These are phyloP conservation scores for Thinopyrum elongatum DNA, from an alignment of 176 grass and related monocot genomes.

Conservation along the genomic window DNA sequence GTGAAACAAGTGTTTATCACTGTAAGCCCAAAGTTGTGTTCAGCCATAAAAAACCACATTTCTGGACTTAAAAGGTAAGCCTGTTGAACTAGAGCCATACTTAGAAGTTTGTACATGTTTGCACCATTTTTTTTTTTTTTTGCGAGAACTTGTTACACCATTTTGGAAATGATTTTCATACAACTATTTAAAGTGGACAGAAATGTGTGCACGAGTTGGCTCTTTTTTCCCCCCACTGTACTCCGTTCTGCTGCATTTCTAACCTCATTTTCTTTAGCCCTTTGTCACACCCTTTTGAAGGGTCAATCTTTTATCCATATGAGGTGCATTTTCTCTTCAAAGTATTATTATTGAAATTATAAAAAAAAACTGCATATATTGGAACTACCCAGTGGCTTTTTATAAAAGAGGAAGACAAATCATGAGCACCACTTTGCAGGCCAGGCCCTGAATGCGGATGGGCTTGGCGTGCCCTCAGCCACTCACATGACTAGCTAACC, in stretches of 20 bases:
- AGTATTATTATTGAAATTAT: not conserved
- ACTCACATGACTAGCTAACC: not conserved
- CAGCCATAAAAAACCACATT: slow-evolving; percentile 68
- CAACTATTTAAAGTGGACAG: not conserved
- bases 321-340: not conserved
- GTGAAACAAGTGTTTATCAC: slow-evolving; percentile 86
- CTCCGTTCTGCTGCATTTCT: not conserved
- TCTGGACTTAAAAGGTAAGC: slow-evolving; percentile 54
- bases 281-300: not conserved
- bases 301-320: not conserved
- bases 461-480: not conserved
- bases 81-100: not conserved
- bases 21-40: slow-evolving; percentile 83
- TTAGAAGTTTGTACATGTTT: not conserved
- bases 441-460: not conserved
- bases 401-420: not conserved
- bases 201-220: not conserved
- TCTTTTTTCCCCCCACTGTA: not conserved
- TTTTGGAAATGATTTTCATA: not conserved
- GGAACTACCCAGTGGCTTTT: not conserved
- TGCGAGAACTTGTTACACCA: too few species aligned
- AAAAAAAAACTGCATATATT: not conserved
- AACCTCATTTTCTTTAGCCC: not conserved
- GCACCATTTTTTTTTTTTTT: too few species aligned
- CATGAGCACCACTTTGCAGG: not conserved